These are phyloP conservation scores for Cutaneotrichosporon sp. DNA, from an alignment of 1,284 basidiomycete genomes.

Conservation along the genomic window DNA sequence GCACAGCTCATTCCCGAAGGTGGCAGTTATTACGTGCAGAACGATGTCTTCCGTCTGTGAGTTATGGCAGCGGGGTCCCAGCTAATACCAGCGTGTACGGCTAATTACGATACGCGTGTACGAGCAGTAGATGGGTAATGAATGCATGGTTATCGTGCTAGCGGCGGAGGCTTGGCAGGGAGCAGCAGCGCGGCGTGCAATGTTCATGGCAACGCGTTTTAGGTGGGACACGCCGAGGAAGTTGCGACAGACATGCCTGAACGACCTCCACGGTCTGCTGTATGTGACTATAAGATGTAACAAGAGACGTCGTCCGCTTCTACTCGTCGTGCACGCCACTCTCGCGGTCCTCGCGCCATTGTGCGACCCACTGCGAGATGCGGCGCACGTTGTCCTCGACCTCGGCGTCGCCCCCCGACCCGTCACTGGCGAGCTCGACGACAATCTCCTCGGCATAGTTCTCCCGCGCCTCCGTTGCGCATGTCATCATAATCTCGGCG, in stretches of 20 bases:
- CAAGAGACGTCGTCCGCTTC: background rate
- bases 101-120: background rate
- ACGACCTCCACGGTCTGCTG: no score
- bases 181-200: background rate
- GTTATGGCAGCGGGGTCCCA: slow-evolving; percentile 8
- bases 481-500: slow-evolving; percentile 95
- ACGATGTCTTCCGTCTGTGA: slow-evolving; percentile 81
- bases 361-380: slow-evolving; percentile 76
- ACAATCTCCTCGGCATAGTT: slow-evolving; percentile 82
- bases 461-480: slow-evolving; percentile 78
- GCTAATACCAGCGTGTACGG: slow-evolving; percentile 6
- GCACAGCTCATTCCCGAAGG: slow-evolving; percentile 65
- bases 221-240: no score
- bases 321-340: slow-evolving; percentile 30
- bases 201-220: no score
- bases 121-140: slow-evolving; percentile 1
- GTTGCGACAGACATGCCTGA: no score
- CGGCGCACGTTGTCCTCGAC: slow-evolving; percentile 80
- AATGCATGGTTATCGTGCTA: slow-evolving; percentile 17
- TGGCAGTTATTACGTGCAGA: slow-evolving; percentile 77
- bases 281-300: no score
- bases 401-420: slow-evolving; percentile 58
- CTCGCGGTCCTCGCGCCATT: slow-evolving; percentile 61
- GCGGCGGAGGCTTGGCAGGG: background rate
- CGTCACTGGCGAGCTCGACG: slow-evolving; percentile 77